Percentiles rank a stretch among this genome's conserved stretches.
phyloP scores from a whole-genome alignment of 306 rosid species.

The Lathyrus sativus region DNA sequence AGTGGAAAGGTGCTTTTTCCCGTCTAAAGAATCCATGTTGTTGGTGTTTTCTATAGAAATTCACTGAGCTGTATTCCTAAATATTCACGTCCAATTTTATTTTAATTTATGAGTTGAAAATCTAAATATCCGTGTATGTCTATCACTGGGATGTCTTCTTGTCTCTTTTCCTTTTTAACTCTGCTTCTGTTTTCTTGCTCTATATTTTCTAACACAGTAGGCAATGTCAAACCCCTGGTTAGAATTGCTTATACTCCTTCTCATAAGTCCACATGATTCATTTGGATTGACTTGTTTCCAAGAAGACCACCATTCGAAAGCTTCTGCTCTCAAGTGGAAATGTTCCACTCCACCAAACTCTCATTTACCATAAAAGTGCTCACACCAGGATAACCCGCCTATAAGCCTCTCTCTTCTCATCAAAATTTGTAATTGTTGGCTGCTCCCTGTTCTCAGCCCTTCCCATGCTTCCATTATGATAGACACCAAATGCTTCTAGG shows the following conservation, averaged over 20 bases:
- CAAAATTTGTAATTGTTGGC: not conserved
- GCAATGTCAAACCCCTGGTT: not conserved
- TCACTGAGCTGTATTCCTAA: conserved; percentile 3
- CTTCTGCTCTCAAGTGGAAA: not conserved
- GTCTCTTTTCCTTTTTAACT: not conserved
- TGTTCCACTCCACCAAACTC: not conserved
- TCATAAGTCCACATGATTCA: not conserved
- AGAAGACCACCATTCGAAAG: not conserved
- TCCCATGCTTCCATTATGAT: conserved; percentile 4
- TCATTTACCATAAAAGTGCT: not conserved
- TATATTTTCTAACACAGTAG: not conserved
- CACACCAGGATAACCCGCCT: not conserved
- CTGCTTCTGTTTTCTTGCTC: not conserved
- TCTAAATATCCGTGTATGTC: conserved; percentile 1
- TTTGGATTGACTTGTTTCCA: not conserved
- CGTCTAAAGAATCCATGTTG: not conserved
- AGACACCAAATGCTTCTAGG: not conserved
- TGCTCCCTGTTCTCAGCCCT: not conserved
- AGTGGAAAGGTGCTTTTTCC: conserved; percentile 69
- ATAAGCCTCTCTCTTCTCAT: conserved; percentile 1
- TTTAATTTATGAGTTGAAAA: not conserved
- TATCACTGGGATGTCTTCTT: not conserved
- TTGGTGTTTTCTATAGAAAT: conserved; percentile 32
- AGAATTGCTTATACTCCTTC: not conserved
- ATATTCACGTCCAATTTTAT: conserved; percentile 20